Conservation (phyloP, 768 basidiomycete species). For the Phanerodontia chrysosporium region DNA sequence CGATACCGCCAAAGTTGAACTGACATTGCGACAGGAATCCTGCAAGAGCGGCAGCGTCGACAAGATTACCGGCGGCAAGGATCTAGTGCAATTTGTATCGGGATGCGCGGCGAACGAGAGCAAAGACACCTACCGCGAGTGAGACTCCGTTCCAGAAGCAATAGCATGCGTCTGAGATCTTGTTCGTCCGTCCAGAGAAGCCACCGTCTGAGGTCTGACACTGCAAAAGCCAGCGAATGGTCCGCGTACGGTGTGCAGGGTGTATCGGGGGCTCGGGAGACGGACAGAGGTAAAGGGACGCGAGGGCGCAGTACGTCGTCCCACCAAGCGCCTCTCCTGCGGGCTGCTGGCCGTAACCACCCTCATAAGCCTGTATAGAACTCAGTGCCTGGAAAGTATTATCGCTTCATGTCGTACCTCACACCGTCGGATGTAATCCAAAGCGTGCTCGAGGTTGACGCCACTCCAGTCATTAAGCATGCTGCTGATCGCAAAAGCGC, state of each 20-base stretch:
- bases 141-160: conserved; percentile 93
- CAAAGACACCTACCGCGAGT: conserved; percentile 49
- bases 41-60: conserved; percentile 53
- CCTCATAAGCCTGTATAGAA: conserved; percentile 73
- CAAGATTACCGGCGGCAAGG: conserved; percentile 52
- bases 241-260: conserved; percentile 41
- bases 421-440: conserved; percentile 65
- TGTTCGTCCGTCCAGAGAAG: conserved; percentile 85
- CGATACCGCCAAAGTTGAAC: conserved; percentile 85
- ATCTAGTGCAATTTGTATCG: conserved; percentile 45
- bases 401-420: conserved; percentile 43
- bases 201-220: conserved; percentile 76
- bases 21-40: conserved; percentile 73
- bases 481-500: conserved; percentile 77
- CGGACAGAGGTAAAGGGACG: conserved; percentile 58
- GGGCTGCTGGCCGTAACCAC: conserved; percentile 84
- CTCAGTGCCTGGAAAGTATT: not conserved
- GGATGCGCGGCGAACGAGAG: not conserved
- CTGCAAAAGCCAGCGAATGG: conserved; percentile 73
- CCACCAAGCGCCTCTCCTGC: conserved; percentile 88
- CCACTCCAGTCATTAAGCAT: conserved; percentile 81
- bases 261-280: conserved; percentile 23
- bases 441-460: conserved; percentile 56
- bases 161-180: conserved; percentile 90
- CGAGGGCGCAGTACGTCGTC: conserved; percentile 89